Conservation (phyloP, 352 stramenopile genomes). For the Hyaloperonospora arabidopsidis region DNA sequence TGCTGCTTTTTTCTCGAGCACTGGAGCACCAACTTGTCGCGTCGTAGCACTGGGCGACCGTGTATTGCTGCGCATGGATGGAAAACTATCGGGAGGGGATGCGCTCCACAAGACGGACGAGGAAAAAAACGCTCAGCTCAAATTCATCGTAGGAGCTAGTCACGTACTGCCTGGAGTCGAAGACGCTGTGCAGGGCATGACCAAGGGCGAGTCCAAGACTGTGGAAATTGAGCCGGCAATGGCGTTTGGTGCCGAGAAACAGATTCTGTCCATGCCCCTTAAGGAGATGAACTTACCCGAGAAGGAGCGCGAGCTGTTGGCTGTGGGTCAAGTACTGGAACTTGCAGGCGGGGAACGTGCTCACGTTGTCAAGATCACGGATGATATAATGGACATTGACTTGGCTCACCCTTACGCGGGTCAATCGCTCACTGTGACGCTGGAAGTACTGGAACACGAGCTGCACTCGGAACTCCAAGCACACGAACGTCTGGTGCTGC, state of each 20-base stretch:
- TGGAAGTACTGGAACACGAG: constrained; percentile 62
- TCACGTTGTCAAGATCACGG: constrained; percentile 58
- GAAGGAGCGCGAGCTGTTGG: constrained; percentile 63
- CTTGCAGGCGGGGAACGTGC: constrained; percentile 52
- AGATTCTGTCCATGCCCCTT: constrained; percentile 56
- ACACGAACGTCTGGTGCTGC: constrained; percentile 62
- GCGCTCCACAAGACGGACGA: constrained; percentile 45
- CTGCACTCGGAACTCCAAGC: constrained; percentile 34
- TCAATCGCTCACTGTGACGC: constrained; percentile 67
- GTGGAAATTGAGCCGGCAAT: constrained; percentile 52
- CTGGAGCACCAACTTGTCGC: constrained; percentile 8
- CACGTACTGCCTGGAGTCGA: constrained; percentile 70
- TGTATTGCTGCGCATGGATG: constrained; percentile 60
- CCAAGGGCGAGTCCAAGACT: constrained; percentile 54
- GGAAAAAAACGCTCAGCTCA: constrained; percentile 29
- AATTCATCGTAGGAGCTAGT: constrained; percentile 64
- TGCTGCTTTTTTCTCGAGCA: background rate
- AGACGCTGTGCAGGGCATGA: constrained; percentile 55
- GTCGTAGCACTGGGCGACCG: constrained; percentile 53
- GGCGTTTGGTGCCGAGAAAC: constrained; percentile 58
- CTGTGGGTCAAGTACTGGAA: constrained; percentile 51
- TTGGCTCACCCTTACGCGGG: constrained; percentile 64
- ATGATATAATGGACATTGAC: constrained; percentile 68
- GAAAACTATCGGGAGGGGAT: constrained; percentile 53
- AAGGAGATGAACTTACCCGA: constrained; percentile 64